Base-by-base conservation (phyloP, 768 basidiomycete genomes). In the Xerocomellus intermedius region DNA sequence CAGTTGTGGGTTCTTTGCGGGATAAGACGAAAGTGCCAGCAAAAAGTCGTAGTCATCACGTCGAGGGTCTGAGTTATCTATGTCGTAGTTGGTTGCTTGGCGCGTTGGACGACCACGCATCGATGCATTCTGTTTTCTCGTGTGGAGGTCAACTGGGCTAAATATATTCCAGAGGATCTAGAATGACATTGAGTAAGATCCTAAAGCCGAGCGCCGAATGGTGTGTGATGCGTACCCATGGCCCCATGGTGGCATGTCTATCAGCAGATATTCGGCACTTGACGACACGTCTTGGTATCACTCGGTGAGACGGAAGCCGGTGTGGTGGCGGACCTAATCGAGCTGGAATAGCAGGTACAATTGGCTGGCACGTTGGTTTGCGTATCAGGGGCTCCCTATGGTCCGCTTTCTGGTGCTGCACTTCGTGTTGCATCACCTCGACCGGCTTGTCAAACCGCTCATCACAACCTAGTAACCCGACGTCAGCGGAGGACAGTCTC, bases 41-140 rank as follows among this genome's bases (percentile, higher is more conserved):
- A 84, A 57, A 63, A 81, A 83, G 57, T 83, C 82, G 58, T 84
- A 86, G 51, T 80, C 76, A 50, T 79, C 75, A 5, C 59, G 66
- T 26, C 67, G 63, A 58, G 65, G 55, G 50, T 66, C 58, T n/a
- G 33, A 16, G 38, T n/a, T 41, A 17, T 58, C 38, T 24, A 30
- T 30, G 43, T 64, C 57, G 22, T 59, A 60, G 33, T 60, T 48
- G 42, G 24, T 59, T 24, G 37, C 37, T 41, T 59, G 64, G 9
- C 63, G 63, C 30, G 52, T 48, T 24, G 59, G 51, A 36, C 73
- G 74, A 42, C 70, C 57, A 32, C 74, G 76, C 64, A 69, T 69
- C 2, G 76, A 71, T 9, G 75, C 77, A 50, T 80, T 77, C 53
- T 79, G 76, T 61, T 76, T 75, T 59, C 70, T 74, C 48, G 64